A percentile compares a stretch with the other conserved stretches of the same genome.
These are phyloP conservation scores for Phlebopus sp. DNA, from an alignment of 1,284 basidiomycete species.

Conservation along the genomic window DNA sequence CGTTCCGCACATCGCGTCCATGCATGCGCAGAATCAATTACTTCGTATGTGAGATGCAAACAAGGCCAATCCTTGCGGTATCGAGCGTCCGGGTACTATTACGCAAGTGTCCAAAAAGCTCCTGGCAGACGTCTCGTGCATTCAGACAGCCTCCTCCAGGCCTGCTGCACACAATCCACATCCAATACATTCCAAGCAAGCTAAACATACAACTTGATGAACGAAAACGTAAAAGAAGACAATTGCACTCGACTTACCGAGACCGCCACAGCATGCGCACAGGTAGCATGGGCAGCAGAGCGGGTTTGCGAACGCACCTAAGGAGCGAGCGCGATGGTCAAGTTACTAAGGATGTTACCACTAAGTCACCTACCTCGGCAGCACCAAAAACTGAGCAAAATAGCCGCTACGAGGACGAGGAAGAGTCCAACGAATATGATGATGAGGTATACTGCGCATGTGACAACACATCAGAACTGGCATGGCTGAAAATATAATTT, in stretches of 20 bases:
- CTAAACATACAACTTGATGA: constrained; percentile 29
- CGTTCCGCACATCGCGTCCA: too few relatives aligned
- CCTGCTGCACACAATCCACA: constrained; percentile 55
- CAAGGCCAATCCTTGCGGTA: too few relatives aligned
- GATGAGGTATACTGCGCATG: constrained; percentile 47
- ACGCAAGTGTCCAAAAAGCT: neutral
- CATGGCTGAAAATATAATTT: neutral
- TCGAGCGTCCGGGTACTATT: too few relatives aligned
- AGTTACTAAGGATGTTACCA: neutral
- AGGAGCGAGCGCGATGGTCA: constrained; percentile 8
- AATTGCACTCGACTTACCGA: constrained; percentile 41
- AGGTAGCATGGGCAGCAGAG: constrained; percentile 63
- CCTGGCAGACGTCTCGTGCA: neutral
- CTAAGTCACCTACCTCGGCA: constrained; percentile 42
- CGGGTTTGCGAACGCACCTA: constrained; percentile 57
- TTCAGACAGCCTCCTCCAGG: constrained; percentile 30
- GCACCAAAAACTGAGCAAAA: constrained; percentile 60
- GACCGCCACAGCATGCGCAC: constrained; percentile 62
- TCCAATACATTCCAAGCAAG: constrained; percentile 52
- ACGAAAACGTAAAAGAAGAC: constrained; percentile 2
- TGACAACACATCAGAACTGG: constrained; percentile 1
- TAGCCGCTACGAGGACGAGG: constrained; percentile 45
- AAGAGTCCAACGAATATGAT: constrained; percentile 55
- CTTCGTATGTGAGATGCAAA: too few relatives aligned
- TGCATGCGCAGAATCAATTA: too few relatives aligned